phyloP scores from a whole-genome alignment of 306 rosid genomes.

The Luffa acutangula region DNA sequence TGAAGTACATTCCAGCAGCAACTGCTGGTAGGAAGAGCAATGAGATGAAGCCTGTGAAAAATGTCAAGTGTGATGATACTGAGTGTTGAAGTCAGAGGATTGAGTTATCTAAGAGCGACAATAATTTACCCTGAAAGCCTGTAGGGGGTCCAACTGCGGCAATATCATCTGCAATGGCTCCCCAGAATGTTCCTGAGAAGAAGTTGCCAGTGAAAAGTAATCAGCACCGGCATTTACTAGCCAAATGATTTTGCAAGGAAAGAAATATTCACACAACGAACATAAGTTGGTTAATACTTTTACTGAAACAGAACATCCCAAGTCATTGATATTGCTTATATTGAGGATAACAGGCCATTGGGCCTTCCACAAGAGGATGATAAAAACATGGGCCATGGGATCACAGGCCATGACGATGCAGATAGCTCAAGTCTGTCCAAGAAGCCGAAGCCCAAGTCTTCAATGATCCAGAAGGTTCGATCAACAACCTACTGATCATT shows the following conservation, averaged over 20 bases:
- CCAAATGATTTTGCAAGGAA: background rate
- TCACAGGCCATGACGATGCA: too few relatives aligned
- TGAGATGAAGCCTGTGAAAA: conserved; percentile 60
- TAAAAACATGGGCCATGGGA: too few relatives aligned
- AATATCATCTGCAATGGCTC: conserved; percentile 37
- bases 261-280: background rate
- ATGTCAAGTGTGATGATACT: conserved; percentile 4
- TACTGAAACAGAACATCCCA: background rate
- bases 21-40: conserved; percentile 84
- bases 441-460: too few relatives aligned
- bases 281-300: background rate
- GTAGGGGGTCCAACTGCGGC: conserved; percentile 69
- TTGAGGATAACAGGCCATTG: too few relatives aligned
- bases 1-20: conserved; percentile 61
- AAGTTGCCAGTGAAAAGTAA: background rate
- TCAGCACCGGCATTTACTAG: background rate
- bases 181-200: conserved; percentile 73
- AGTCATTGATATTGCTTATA: background rate
- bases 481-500: too few relatives aligned
- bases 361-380: too few relatives aligned
- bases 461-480: too few relatives aligned
- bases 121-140: conserved; percentile 71
- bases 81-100: background rate
- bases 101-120: background rate
- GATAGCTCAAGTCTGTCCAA: too few relatives aligned